Conservation (phyloP, 257 asterid species). For the Leonotis leonurus region DNA sequence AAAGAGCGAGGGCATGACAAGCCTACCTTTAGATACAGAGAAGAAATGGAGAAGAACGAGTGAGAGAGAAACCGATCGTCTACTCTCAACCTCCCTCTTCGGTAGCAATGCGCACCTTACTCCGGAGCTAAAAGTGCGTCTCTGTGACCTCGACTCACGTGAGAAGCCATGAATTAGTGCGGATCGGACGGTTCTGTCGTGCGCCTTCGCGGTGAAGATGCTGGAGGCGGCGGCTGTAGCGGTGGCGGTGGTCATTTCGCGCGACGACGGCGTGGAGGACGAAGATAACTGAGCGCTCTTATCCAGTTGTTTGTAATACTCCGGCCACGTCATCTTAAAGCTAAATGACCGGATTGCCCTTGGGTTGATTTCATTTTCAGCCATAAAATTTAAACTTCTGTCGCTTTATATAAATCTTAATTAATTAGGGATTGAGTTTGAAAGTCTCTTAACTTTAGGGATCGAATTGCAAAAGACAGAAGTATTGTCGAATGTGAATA, state of each 20-base stretch:
- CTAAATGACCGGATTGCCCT: constrained; percentile 23
- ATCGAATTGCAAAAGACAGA: constrained; percentile 4
- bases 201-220: constrained; percentile 29
- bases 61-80: constrained; percentile 56
- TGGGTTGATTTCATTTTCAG: not conserved
- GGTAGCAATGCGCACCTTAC: constrained; percentile 41
- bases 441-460: constrained; percentile 8
- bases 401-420: no score
- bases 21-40: constrained; percentile 46
- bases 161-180: constrained; percentile 21
- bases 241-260: constrained; percentile 37
- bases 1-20: not conserved
- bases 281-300: constrained; percentile 18
- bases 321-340: not conserved
- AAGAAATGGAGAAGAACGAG: constrained; percentile 41
- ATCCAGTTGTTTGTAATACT: constrained; percentile 14
- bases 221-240: constrained; percentile 22
- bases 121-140: constrained; percentile 20
- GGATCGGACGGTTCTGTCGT: constrained; percentile 23
- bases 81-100: constrained; percentile 41
- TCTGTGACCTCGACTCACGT: constrained; percentile 14
- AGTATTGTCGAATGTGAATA: constrained; percentile 7
- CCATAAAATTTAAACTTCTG: no score
- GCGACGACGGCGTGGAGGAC: constrained; percentile 5
- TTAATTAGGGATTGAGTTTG: not conserved